Evolutionary conservation across 2,329 filamentous ascomycete genomes (phyloP).

Genomic region (Penicillium sp.): DNA sequence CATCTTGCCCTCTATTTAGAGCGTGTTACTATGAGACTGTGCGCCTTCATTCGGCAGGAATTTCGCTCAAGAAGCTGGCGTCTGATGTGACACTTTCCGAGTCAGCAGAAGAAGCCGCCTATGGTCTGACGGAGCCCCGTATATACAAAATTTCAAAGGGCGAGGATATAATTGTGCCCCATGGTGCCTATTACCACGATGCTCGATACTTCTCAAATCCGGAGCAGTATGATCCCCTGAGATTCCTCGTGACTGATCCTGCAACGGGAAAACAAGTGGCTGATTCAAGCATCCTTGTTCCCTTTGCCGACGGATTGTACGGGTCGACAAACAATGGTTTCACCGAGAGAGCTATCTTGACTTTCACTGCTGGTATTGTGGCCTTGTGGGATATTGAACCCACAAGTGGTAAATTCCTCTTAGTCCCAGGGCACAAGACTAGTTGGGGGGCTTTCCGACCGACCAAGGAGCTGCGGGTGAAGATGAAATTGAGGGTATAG

Average conservation of each 20-base stretch:
- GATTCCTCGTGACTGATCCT: conserved; percentile 48
- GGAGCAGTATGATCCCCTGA: conserved; percentile 44
- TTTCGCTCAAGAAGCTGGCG: conserved; percentile 45
- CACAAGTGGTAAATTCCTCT: conserved; percentile 47
- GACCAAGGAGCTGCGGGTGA: conserved; percentile 54
- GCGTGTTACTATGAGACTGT: conserved; percentile 50
- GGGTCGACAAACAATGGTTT: conserved; percentile 55
- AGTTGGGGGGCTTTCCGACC: conserved; percentile 54
- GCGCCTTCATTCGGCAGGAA: conserved; percentile 45
- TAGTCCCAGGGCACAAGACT: conserved; percentile 51
- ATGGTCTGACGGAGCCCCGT: conserved; percentile 29
- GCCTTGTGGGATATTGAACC: conserved; percentile 58
- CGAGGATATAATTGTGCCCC: conserved; percentile 46
- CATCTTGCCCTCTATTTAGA: conserved; percentile 49
- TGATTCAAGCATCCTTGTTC: conserved; percentile 46
- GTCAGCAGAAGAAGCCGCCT: conserved; percentile 39
- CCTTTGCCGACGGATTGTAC: conserved; percentile 51
- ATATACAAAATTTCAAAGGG: conserved; percentile 45
- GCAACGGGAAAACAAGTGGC: conserved; percentile 37
- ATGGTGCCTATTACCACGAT: conserved; percentile 48
- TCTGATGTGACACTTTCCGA: conserved; percentile 43
- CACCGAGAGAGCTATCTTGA: conserved; percentile 52
- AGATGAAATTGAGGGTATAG: conserved; percentile 48
- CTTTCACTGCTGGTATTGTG: conserved; percentile 54
- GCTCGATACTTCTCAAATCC: conserved; percentile 43